phyloP scores from a whole-genome alignment of 345 rosid species.

The Erucastrum elatum region DNA sequence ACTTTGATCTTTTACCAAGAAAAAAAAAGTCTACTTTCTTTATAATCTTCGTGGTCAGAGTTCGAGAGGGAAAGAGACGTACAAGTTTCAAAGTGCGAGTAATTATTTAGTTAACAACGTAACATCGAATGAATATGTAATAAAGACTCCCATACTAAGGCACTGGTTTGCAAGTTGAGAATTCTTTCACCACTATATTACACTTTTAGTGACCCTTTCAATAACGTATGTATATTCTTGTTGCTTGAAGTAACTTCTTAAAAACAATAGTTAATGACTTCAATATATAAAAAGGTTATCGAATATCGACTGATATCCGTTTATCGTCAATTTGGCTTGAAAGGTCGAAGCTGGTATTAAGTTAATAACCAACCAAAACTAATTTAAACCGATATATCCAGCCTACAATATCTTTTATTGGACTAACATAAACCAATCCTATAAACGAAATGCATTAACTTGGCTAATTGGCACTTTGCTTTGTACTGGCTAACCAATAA shows the following conservation, averaged over 20 bases:
- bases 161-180: neutral
- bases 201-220: neutral
- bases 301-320: neutral
- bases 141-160: neutral
- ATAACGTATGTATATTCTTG: neutral
- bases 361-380: neutral
- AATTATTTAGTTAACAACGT: neutral
- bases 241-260: neutral
- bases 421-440: neutral
- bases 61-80: constrained; percentile 14
- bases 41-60: constrained; percentile 16
- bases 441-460: neutral
- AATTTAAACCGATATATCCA: neutral
- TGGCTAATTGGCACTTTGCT: neutral
- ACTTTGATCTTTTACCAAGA: constrained; percentile 2
- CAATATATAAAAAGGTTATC: neutral
- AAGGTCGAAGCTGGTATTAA: neutral
- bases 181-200: neutral
- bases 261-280: neutral
- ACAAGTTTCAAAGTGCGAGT: neutral
- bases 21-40: neutral
- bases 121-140: neutral
- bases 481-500: too few relatives aligned
- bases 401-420: neutral
- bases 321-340: neutral